These are phyloP conservation scores for Globisporangium parvum DNA, from an alignment of 352 stramenopile species.

Conservation along the genomic window DNA sequence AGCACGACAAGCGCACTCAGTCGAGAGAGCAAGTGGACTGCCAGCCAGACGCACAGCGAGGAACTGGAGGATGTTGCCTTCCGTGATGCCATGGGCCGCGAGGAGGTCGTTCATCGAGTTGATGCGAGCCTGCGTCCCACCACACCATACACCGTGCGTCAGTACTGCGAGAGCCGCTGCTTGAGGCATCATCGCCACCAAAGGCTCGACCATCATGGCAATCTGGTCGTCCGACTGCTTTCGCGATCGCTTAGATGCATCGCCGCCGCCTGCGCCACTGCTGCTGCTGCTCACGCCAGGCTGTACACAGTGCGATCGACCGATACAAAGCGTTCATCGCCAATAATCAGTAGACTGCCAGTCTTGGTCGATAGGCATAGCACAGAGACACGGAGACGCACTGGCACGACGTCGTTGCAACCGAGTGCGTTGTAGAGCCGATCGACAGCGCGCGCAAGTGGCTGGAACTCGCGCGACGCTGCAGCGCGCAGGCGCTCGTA, in stretches of 20 bases:
- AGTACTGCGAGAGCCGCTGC: neutral
- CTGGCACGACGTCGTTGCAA: constrained; percentile 76
- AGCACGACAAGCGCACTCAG: neutral
- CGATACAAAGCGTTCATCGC: neutral
- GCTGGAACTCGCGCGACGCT: constrained; percentile 62
- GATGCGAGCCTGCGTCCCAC: constrained; percentile 58
- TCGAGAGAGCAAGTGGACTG: neutral
- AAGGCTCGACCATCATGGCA: constrained; percentile 43
- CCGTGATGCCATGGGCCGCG: constrained; percentile 67
- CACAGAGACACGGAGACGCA: constrained; percentile 11
- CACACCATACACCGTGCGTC: neutral
- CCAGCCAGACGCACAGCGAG: constrained; percentile 34
- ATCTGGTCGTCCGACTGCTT: constrained; percentile 77
- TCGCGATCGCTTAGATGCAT: constrained; percentile 33
- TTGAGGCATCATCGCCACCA: no score
- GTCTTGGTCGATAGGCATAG: neutral
- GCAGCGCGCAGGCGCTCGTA: constrained; percentile 58
- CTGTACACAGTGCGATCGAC: neutral
- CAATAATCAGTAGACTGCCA: neutral
- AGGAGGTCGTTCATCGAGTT: constrained; percentile 85
- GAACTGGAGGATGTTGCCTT: constrained; percentile 82
- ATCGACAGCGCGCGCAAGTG: constrained; percentile 63
- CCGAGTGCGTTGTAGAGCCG: constrained; percentile 71
- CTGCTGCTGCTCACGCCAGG: constrained; percentile 8
- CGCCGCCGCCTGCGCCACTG: constrained; percentile 18